Conservation (phyloP, 352 stramenopile species). For the Phytophthora meadii region DNA sequence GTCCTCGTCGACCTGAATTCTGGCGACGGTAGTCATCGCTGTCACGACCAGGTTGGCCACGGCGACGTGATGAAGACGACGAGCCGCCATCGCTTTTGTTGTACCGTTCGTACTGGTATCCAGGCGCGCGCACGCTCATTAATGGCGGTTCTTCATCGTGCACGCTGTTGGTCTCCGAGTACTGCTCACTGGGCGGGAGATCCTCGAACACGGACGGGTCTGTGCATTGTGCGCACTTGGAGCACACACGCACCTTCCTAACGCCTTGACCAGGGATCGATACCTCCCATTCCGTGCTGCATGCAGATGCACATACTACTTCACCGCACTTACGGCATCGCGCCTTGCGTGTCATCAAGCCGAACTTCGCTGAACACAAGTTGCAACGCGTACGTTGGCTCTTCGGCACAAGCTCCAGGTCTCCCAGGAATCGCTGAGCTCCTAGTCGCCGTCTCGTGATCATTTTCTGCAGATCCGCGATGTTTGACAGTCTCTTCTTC, state of each 20-base stretch:
- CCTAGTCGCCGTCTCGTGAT: slow-evolving; percentile 63
- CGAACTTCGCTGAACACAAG: slow-evolving; percentile 66
- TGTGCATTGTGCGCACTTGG: slow-evolving; percentile 49
- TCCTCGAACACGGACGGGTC: slow-evolving; percentile 40
- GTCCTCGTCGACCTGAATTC: slow-evolving; percentile 18
- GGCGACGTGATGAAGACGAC: slow-evolving; percentile 18
- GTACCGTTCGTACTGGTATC: slow-evolving; percentile 40
- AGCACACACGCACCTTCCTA: slow-evolving; percentile 69
- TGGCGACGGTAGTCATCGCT: slow-evolving; percentile 27
- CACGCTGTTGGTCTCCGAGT: slow-evolving; percentile 40
- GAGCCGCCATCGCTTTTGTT: slow-evolving; percentile 21
- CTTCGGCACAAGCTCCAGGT: slow-evolving; percentile 74
- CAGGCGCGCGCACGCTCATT: slow-evolving; percentile 39
- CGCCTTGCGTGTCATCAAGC: slow-evolving; percentile 64
- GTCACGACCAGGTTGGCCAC: slow-evolving; percentile 11
- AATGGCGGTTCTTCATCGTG: slow-evolving; percentile 35
- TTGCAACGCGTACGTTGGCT: slow-evolving; percentile 60
- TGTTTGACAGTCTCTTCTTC: slow-evolving; percentile 58
- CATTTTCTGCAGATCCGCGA: slow-evolving; percentile 56
- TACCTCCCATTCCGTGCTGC: slow-evolving; percentile 66
- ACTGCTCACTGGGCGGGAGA: slow-evolving; percentile 31
- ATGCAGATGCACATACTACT: slow-evolving; percentile 67
- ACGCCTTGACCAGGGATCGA: slow-evolving; percentile 49
- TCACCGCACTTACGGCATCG: slow-evolving; percentile 78
- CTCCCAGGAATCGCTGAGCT: slow-evolving; percentile 61